phyloP scores from a whole-genome alignment of 2,329 filamentous ascomycete genomes.

The Calonectria hawksworthii region DNA sequence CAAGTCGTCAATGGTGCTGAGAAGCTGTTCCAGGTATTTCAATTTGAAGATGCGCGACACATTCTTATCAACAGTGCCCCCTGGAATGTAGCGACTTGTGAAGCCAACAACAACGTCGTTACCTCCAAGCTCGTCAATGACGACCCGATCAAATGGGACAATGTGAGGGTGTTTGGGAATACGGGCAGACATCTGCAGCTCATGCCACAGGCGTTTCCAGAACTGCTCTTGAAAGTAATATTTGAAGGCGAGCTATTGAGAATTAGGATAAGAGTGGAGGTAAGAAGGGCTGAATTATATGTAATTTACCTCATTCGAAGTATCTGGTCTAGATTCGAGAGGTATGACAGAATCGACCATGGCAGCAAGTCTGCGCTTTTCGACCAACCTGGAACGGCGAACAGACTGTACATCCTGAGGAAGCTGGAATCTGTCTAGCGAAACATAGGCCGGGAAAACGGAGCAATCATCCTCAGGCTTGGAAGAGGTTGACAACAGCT shows the following conservation, averaged over 20 bases:
- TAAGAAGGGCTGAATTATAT: background rate
- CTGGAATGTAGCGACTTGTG: slow-evolving; percentile 50
- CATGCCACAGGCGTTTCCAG: slow-evolving; percentile 46
- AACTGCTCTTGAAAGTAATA: slow-evolving; percentile 47
- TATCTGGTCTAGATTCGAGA: background rate
- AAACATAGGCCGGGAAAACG: background rate
- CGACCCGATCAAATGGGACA: slow-evolving; percentile 50
- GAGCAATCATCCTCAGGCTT: background rate
- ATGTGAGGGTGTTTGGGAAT: slow-evolving; percentile 54
- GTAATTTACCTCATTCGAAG: background rate
- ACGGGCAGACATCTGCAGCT: slow-evolving; percentile 51
- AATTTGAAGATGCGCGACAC: slow-evolving; percentile 50
- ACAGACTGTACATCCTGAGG: background rate
- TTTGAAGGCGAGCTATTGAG: slow-evolving; percentile 48
- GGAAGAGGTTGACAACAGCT: background rate
- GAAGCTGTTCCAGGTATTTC: slow-evolving; percentile 52
- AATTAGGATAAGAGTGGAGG: background rate
- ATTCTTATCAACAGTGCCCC: slow-evolving; percentile 50
- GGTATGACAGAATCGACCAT: background rate
- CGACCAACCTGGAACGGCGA: background rate
- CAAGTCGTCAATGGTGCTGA: slow-evolving; percentile 47
- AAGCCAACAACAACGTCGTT: slow-evolving; percentile 49
- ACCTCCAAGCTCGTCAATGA: slow-evolving; percentile 50
- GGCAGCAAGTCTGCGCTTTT: background rate
- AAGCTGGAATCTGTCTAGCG: background rate